Percentiles rank a stretch among this genome's conserved stretches.
These are phyloP conservation scores for Leucogyrophana mollusca DNA, from an alignment of 768 basidiomycete genomes.

Conservation along the genomic window DNA sequence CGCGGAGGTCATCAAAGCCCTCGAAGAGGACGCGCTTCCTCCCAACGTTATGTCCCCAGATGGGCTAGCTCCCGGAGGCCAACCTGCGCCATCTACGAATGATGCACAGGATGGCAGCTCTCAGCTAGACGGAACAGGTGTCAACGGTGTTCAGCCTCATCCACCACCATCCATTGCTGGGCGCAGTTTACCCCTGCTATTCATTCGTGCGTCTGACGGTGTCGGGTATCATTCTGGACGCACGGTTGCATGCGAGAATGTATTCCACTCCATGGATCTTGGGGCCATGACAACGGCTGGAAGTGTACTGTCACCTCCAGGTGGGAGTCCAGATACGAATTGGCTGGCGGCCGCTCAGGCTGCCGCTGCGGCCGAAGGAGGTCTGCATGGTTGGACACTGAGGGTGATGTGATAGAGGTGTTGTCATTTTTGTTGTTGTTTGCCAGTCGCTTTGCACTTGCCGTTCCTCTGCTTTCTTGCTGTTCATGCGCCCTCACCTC, in stretches of 20 bases:
- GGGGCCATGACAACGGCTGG: slow-evolving; percentile 41
- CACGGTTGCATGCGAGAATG: slow-evolving; percentile 79
- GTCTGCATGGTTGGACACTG: slow-evolving; percentile 76
- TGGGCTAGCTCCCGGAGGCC: slow-evolving; percentile 34
- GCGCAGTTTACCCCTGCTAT: slow-evolving; percentile 73
- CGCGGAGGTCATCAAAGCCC: slow-evolving; percentile 70
- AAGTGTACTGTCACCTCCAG: slow-evolving; percentile 43
- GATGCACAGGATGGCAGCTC: slow-evolving; percentile 23
- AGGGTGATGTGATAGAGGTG: slow-evolving; percentile 61
- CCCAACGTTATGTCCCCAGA: slow-evolving; percentile 33
- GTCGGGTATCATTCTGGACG: slow-evolving; percentile 88
- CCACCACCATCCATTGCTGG: slow-evolving; percentile 55
- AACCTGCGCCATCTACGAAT: slow-evolving; percentile 27
- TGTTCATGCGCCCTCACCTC: not conserved
- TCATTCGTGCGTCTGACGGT: slow-evolving; percentile 81
- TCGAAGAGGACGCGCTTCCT: slow-evolving; percentile 68
- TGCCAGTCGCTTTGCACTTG: slow-evolving; percentile 16
- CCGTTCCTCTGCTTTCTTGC: slow-evolving; percentile 10
- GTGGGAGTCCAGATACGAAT: slow-evolving; percentile 52
- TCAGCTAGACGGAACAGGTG: slow-evolving; percentile 23
- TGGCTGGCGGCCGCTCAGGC: slow-evolving; percentile 79
- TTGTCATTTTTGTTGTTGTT: slow-evolving; percentile 23
- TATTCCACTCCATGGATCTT: slow-evolving; percentile 70
- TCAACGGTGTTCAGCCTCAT: slow-evolving; percentile 27
- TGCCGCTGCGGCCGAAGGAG: slow-evolving; percentile 62